phyloP scores from a whole-genome alignment of 2,329 filamentous ascomycete genomes.

The Sarocladium oryzae region DNA sequence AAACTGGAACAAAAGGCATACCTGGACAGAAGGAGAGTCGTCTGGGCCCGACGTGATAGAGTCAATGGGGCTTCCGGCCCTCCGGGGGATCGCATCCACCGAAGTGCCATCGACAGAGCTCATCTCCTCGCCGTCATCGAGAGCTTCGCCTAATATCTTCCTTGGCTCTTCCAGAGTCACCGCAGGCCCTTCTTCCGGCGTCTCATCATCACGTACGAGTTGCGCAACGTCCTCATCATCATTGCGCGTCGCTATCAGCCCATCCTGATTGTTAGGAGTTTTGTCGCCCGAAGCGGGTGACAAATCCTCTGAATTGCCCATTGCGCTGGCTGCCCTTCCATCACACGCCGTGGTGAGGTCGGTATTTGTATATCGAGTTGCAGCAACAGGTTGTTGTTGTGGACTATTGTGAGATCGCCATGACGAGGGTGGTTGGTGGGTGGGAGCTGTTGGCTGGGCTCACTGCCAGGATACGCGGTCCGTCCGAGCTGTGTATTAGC shows the following conservation, averaged over 20 bases:
- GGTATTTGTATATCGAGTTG: not conserved
- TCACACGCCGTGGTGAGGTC: slow-evolving; percentile 21
- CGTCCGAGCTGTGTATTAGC: not conserved
- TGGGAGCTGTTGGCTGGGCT: slow-evolving; percentile 16
- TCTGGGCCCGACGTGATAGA: slow-evolving; percentile 70
- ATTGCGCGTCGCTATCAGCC: slow-evolving; percentile 13
- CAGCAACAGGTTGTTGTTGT: not conserved
- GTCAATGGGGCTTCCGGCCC: slow-evolving; percentile 60
- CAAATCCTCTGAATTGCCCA: slow-evolving; percentile 43
- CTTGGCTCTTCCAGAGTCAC: slow-evolving; percentile 1
- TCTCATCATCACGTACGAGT: slow-evolving; percentile 8
- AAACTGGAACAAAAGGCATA: slow-evolving; percentile 31
- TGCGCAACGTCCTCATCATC: slow-evolving; percentile 11
- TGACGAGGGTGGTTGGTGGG: slow-evolving; percentile 12
- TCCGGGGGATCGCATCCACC: slow-evolving; percentile 43
- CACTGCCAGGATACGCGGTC: slow-evolving; percentile 1
- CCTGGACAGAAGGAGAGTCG: slow-evolving; percentile 77
- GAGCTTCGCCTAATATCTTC: not conserved
- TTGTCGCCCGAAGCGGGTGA: slow-evolving; percentile 23
- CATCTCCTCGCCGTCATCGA: slow-evolving; percentile 42
- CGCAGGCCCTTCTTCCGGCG: not conserved
- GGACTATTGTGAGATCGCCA: not conserved
- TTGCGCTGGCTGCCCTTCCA: slow-evolving; percentile 34
- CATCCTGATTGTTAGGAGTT: slow-evolving; percentile 1
- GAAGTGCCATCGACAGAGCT: slow-evolving; percentile 42